phyloP scores from a whole-genome alignment of 192 early-diverging fungal species.

The Backusella australiensis region DNA sequence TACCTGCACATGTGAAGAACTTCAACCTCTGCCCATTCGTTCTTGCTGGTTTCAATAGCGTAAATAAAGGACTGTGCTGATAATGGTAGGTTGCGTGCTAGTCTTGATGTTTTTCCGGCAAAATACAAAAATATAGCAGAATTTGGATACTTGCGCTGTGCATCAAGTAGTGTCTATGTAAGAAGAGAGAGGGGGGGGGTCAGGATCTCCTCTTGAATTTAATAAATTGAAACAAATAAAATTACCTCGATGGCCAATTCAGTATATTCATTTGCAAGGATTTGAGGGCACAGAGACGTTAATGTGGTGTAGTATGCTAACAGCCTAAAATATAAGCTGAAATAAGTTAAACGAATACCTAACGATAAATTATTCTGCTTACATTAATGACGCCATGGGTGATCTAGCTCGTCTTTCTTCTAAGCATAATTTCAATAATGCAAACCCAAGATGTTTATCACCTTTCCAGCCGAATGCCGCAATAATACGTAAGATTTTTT shows the following conservation, averaged over 20 bases:
- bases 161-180: conserved; percentile 26
- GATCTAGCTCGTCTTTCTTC: conserved; percentile 49
- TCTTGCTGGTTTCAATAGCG: conserved; percentile 31
- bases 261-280: conserved; percentile 23
- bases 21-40: conserved; percentile 34
- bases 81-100: conserved; percentile 26
- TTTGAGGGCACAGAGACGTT: conserved; percentile 27
- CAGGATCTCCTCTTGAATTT: background rate
- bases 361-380: background rate
- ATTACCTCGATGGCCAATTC: conserved; percentile 33
- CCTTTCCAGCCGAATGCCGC: conserved; percentile 52
- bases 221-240: background rate
- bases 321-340: background rate
- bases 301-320: conserved; percentile 30
- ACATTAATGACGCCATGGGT: conserved; percentile 52
- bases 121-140: conserved; percentile 34
- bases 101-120: conserved; percentile 27
- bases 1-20: conserved; percentile 24
- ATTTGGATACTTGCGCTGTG: conserved; percentile 28
- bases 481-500: conserved; percentile 35
- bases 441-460: conserved; percentile 53
- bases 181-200: background rate
- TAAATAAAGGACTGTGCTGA: conserved; percentile 34
- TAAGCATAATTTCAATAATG: conserved; percentile 44
- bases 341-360: background rate